A percentile compares a stretch with the other conserved stretches of the same genome.
These are phyloP conservation scores for Zea luxurians DNA, from an alignment of 176 grass and related monocot species.

Conservation along the genomic window DNA sequence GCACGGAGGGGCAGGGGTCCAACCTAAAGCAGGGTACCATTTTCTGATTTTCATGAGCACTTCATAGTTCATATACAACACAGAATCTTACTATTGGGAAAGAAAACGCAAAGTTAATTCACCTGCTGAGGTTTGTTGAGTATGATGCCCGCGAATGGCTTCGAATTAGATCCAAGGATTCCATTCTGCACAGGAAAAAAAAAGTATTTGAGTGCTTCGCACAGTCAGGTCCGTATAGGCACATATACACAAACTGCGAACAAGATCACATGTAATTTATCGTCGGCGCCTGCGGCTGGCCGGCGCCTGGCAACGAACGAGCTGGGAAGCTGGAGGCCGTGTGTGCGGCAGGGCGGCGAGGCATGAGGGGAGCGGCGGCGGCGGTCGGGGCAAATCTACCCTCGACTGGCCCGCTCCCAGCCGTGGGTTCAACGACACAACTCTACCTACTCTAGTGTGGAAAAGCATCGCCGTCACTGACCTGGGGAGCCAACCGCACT, in stretches of 20 bases:
- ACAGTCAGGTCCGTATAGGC: not conserved
- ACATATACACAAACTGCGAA: not conserved
- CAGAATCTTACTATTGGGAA: not conserved
- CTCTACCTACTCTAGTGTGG: too few species aligned
- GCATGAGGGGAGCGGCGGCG: too few species aligned
- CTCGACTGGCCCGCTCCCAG: too few species aligned
- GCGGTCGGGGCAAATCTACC: too few species aligned
- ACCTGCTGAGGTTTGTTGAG: conserved; percentile 27
- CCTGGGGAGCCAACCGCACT: not conserved
- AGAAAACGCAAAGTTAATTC: not conserved
- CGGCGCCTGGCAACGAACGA: not conserved
- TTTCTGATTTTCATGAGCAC: not conserved
- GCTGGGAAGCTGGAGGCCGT: too few species aligned
- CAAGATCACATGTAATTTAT: too few species aligned
- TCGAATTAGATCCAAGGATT: conserved; percentile 24
- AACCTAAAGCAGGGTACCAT: not conserved
- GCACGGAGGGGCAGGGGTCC: conserved; percentile 5
- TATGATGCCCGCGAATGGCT: not conserved
- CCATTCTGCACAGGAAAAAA: conserved; percentile 27
- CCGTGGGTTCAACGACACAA: too few species aligned
- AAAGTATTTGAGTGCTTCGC: not conserved
- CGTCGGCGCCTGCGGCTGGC: conserved; percentile 9
- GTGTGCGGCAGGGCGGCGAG: too few species aligned
- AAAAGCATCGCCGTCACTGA: not conserved
- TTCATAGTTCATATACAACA: not conserved